phyloP scores from a whole-genome alignment of 192 early-diverging fungal genomes.

The Haplosporangium gracile region DNA sequence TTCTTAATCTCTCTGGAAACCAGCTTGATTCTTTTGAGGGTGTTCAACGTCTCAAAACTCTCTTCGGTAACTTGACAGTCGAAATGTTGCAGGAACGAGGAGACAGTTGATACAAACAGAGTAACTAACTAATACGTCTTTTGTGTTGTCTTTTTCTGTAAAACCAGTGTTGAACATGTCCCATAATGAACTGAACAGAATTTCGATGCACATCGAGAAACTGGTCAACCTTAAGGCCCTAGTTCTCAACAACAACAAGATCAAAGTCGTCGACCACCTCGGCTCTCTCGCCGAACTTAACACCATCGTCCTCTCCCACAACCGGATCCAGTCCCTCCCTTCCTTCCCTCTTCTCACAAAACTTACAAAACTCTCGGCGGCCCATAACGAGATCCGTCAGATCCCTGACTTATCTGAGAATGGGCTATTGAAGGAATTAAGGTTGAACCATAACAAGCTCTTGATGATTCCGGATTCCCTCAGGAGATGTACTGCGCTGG shows the following conservation, averaged over 20 bases:
- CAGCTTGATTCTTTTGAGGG: conserved; percentile 68
- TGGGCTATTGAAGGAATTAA: conserved; percentile 74
- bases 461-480: conserved; percentile 69
- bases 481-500: conserved; percentile 65
- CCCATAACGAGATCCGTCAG: conserved; percentile 76
- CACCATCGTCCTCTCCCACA: conserved; percentile 88
- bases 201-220: conserved; percentile 68
- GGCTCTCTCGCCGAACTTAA: conserved; percentile 69
- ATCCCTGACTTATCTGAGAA: conserved; percentile 77
- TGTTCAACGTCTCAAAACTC: conserved; percentile 65
- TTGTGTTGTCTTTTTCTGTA: neutral
- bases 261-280: conserved; percentile 75
- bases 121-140: neutral
- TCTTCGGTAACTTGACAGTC: conserved; percentile 64
- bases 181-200: conserved; percentile 72
- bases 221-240: conserved; percentile 80
- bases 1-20: conserved; percentile 77
- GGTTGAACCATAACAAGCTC: conserved; percentile 84
- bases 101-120: neutral
- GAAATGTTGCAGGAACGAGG: neutral
- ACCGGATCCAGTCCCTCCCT: conserved; percentile 71
- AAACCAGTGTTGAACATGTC: conserved; percentile 74
- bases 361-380: conserved; percentile 82
- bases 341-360: conserved; percentile 67
- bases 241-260: conserved; percentile 83